A percentile compares a stretch with the other conserved stretches of the same genome.
Conservation (phyloP, 2,329 filamentous ascomycete species). For the Incumbomyces delicatus region DNA sequence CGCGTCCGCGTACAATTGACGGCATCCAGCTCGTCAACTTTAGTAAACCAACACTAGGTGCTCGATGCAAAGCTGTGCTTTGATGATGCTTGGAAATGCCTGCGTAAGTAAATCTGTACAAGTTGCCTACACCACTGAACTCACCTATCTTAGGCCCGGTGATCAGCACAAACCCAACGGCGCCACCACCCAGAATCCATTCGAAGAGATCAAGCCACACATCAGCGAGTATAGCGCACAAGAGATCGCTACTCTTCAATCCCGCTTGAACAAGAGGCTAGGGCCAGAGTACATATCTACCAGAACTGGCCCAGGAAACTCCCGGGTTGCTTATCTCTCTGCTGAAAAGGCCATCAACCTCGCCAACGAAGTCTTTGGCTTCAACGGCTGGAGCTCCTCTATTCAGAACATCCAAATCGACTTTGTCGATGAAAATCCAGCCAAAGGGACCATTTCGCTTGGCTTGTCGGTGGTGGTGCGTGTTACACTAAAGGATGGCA, state of each 20-base stretch:
- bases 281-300: conserved; percentile 93
- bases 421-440: conserved; percentile 76
- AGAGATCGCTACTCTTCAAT: conserved; percentile 80
- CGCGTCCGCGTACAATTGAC: too few species aligned
- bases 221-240: conserved; percentile 77
- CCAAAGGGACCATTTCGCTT: conserved; percentile 68
- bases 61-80: too few species aligned
- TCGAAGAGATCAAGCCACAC: conserved; percentile 59
- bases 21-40: too few species aligned
- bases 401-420: conserved; percentile 92
- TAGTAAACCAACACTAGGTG: too few species aligned
- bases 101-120: background rate
- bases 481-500: conserved; percentile 82
- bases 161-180: conserved; percentile 21
- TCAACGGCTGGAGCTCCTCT: conserved; percentile 96
- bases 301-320: conserved; percentile 69
- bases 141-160: conserved; percentile 12
- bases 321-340: conserved; percentile 86
- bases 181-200: conserved; percentile 56
- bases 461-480: conserved; percentile 85
- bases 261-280: conserved; percentile 80
- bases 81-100: background rate
- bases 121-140: background rate
- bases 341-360: conserved; percentile 94
- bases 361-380: conserved; percentile 90